Evolutionary conservation across 441 rosid genomes (phyloP).

Genomic region (Metrosideros polymorpha): DNA sequence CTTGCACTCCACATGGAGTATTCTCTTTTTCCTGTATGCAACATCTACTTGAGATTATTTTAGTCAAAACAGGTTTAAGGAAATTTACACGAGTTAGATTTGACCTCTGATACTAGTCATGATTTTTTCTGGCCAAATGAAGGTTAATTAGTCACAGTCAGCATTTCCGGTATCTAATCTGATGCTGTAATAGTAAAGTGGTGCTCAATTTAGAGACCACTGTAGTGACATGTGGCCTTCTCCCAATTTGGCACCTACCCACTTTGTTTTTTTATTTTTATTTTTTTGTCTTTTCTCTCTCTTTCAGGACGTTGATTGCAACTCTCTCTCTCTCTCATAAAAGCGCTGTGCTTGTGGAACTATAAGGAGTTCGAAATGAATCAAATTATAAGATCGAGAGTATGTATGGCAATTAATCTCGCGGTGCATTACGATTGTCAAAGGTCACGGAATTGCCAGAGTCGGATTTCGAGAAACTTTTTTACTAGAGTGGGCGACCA

Average conservation of each 20-base stretch:
- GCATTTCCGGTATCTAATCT: background rate
- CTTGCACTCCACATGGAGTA: background rate
- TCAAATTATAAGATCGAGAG: background rate
- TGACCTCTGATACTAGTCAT: background rate
- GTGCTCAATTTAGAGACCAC: background rate
- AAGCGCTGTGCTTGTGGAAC: rapidly evolving
- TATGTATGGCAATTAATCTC: background rate
- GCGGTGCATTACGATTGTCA: background rate
- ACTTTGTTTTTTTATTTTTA: rapidly evolving
- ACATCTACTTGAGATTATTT: background rate
- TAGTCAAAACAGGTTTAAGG: background rate
- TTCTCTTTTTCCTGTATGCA: background rate
- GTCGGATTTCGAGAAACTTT: background rate
- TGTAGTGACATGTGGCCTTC: background rate
- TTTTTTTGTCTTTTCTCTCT: background rate
- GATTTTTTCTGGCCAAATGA: background rate
- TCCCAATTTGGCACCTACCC: background rate
- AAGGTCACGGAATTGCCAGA: background rate
- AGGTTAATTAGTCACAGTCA: background rate
- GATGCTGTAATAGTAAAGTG: background rate
- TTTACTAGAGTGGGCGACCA: rapidly evolving
- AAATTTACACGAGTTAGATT: too few relatives aligned
- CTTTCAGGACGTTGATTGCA: background rate
- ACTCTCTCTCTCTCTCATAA: background rate
- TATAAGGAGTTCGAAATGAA: background rate